Base-by-base conservation (phyloP, 2,329 filamentous ascomycete species). In the Epichloe bromicola region DNA sequence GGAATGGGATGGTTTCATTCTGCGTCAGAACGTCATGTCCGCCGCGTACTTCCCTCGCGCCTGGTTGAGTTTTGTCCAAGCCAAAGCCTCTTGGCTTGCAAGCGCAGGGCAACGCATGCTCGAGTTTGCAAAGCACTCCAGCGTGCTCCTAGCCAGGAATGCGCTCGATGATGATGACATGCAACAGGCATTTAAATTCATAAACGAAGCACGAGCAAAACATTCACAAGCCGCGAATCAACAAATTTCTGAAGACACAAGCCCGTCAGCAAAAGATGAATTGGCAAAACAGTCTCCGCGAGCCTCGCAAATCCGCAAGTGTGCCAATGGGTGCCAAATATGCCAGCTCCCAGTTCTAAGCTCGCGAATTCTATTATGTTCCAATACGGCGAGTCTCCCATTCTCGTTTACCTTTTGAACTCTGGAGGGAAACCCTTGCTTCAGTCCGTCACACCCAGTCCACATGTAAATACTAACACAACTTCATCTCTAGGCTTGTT, bases 1-100 rank as follows among this genome's bases (percentile, higher is more conserved):
- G 56, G 73, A 76, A 55, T 82, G 78, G 78, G 77, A 80, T 53
- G 68, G 71, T 1, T 79, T 75, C 56, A 72, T 79, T 45, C 69
- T 77, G 8, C 66, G 66, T 43, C 70, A 74, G 56, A 73, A 70
- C 50, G 63, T 80, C 45, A 75, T 73, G 5, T 74, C 75, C 4
- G 70, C 71, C 33, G 71, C 72, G 3, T 78, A 75, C 57, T 67
- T 81, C 12, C 70, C 75, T 11, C 69, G 70, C 3, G 68, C 72
- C 17, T 78, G 79, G 66, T 59, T 77, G 41, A 67, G 65, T 23
- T 82, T 81, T 58, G 64, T 77, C 39, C 63, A 67, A 48, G 64
- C 72, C 17, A 77, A 77, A 59, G 72, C 71, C 1, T 44, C 59
- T 3, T 82, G 78, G 78, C 63, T 82, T n/a, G 67, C 71, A 10